Percentiles rank a stretch among this genome's conserved stretches.
Evolutionary conservation across 1,284 basidiomycete species (phyloP).

Genomic region (Tylopilus sp.): DNA sequence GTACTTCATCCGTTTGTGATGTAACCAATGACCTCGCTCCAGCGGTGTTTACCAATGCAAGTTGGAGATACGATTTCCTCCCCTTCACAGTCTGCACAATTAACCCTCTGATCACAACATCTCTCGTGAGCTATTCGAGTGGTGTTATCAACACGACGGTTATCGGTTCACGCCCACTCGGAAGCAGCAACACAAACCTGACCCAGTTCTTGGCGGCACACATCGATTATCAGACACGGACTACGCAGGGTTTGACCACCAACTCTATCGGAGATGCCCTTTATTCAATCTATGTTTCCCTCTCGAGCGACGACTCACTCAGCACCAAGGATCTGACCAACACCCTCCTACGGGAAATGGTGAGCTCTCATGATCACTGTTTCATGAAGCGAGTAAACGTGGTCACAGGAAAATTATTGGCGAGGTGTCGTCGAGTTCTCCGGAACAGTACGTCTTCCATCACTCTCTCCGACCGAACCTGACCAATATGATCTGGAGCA

Average conservation of each 20-base stretch:
- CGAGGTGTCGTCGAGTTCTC: constrained; percentile 18
- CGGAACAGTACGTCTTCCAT: constrained; percentile 7
- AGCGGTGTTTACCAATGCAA: constrained; percentile 9
- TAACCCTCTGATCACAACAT: constrained; percentile 15
- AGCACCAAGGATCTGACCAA: not conserved
- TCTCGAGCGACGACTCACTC: not conserved
- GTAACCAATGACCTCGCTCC: not conserved
- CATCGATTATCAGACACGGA: constrained; percentile 8
- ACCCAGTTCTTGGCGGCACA: constrained; percentile 15
- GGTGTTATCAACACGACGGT: not conserved
- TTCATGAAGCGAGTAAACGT: not conserved
- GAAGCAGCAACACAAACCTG: constrained; percentile 6
- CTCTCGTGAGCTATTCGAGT: constrained; percentile 10
- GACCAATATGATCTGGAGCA: not conserved
- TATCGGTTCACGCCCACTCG: constrained; percentile 3
- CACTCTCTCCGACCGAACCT: not conserved
- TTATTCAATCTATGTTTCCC: constrained; percentile 14
- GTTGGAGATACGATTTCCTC: constrained; percentile 17
- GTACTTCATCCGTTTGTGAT: too few species aligned
- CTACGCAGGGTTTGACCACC: constrained; percentile 10
- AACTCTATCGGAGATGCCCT: constrained; percentile 19
- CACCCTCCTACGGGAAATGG: constrained; percentile 6
- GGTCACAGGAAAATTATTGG: constrained; percentile 18
- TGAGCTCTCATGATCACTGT: not conserved
- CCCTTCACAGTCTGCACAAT: constrained; percentile 9